Base-by-base conservation (phyloP, 768 basidiomycete species). In the Hypholoma sublateritium region DNA sequence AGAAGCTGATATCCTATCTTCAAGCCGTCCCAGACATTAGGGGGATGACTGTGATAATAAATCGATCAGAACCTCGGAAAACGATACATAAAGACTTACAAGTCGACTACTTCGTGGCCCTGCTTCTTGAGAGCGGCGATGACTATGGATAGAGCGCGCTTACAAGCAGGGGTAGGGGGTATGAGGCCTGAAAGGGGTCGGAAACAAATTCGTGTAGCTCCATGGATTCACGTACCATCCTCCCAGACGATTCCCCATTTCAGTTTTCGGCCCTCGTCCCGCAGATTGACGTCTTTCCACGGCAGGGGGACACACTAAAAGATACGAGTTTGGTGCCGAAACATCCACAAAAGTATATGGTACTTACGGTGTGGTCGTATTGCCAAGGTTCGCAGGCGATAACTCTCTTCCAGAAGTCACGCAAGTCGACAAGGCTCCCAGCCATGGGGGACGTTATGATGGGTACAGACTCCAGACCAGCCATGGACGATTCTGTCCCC, bases 171-270 rank as follows among this genome's bases (percentile, higher is more conserved):
- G 8, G 82, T 81, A 0, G 86, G 83, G 5, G 78, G 73, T 37
- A 88, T 79, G 16, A 81, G 74, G 9, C 83, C 87, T 88, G 49
- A 19, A 32, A 32, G 28, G 5, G 28, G 28, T 32, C 5, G 28
- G 28, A 5, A 32, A 32, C 9, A 9, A 3, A 9, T 32, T 32
- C 9, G 28, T 6, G 9, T 3, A 32, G 28, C 28, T 9, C 2
- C 5, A 32, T 32, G 28, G 9, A 32, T 32, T 32, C 5, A n/a
- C 56, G 17, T 52, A 66, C 65, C 57, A 63, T 88, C 87, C 43
- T 84, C 80, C 81, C 84, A 82, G 57, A 87, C 68, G 36, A 87
- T 73, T 22, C 78, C 79, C 79, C 87, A 88, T 61, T 84, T 83
- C 34, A 87, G 69, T 61, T 81, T 80, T 41, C 79, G 70, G 14